Evolutionary conservation across 257 asterid genomes (phyloP).

Genomic region (Forsythia viridissima): DNA sequence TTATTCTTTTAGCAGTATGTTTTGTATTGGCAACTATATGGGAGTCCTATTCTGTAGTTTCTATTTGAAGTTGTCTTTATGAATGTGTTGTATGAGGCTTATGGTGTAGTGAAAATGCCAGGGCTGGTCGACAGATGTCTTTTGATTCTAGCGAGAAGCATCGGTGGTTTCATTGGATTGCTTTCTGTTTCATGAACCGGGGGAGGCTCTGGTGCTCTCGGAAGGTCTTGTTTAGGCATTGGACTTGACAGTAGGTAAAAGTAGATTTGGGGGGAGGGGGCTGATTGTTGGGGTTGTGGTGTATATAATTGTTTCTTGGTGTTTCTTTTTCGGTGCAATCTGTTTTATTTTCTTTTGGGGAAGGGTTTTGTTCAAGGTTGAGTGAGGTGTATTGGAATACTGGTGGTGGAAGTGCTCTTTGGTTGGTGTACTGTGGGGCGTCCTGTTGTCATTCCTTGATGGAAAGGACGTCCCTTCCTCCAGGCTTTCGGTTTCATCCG

Average conservation of each 20-base stretch:
- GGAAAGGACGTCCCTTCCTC: conserved; percentile 59
- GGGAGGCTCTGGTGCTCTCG: conserved; percentile 69
- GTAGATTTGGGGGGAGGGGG: conserved; percentile 24
- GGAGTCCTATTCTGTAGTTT: no score
- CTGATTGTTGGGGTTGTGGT: conserved; percentile 25
- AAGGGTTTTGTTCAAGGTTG: conserved; percentile 20
- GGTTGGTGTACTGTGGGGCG: conserved; percentile 20
- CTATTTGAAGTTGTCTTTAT: not conserved
- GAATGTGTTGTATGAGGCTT: conserved; percentile 25
- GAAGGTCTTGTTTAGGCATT: conserved; percentile 69
- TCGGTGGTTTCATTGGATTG: conserved; percentile 61
- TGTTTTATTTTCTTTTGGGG: conserved; percentile 3
- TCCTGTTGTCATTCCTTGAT: conserved; percentile 21
- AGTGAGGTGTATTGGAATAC: conserved; percentile 17
- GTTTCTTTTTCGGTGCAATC: conserved; percentile 4
- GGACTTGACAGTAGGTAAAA: conserved; percentile 64
- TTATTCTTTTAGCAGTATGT: not conserved
- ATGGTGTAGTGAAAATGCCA: conserved; percentile 41
- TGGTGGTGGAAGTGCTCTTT: conserved; percentile 16
- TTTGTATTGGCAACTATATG: no score
- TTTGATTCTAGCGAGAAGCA: conserved; percentile 72
- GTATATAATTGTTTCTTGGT: conserved; percentile 12
- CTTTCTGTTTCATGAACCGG: conserved; percentile 69
- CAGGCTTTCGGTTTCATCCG: conserved; percentile 92
- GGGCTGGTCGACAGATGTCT: conserved; percentile 93